These are phyloP conservation scores for Cerrena zonata DNA, from an alignment of 1,284 basidiomycete species.

Conservation along the genomic window DNA sequence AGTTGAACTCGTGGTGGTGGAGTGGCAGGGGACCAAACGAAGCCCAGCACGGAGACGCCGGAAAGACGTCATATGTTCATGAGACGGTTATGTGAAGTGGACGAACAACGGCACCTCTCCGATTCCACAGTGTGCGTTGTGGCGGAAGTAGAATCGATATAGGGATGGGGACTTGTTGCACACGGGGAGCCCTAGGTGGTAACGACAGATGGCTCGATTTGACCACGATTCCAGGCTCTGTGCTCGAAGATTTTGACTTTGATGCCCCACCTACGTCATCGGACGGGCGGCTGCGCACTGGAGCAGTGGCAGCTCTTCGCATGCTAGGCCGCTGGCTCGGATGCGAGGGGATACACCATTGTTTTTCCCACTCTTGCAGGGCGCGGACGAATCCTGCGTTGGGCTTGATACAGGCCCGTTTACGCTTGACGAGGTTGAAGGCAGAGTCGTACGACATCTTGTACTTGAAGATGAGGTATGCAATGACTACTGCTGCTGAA, in stretches of 20 bases:
- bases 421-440: constrained; percentile 47
- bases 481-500: constrained; percentile 60
- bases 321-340: background rate
- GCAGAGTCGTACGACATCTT: constrained; percentile 66
- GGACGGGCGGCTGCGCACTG: background rate
- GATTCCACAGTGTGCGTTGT: too few relatives aligned
- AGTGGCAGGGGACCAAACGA: too few relatives aligned
- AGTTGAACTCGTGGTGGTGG: too few relatives aligned
- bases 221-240: background rate
- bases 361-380: constrained; percentile 9
- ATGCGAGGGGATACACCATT: background rate
- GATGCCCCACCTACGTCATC: background rate
- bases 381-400: constrained; percentile 49
- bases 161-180: too few relatives aligned
- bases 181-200: too few relatives aligned
- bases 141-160: too few relatives aligned
- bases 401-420: constrained; percentile 64
- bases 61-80: too few relatives aligned
- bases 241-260: too few relatives aligned
- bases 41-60: too few relatives aligned
- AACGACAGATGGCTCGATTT: background rate
- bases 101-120: too few relatives aligned
- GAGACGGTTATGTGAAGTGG: too few relatives aligned
- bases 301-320: background rate
- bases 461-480: constrained; percentile 59